Conservation (phyloP, 169 alveolate species). For the Besnoitia besnoiti region DNA sequence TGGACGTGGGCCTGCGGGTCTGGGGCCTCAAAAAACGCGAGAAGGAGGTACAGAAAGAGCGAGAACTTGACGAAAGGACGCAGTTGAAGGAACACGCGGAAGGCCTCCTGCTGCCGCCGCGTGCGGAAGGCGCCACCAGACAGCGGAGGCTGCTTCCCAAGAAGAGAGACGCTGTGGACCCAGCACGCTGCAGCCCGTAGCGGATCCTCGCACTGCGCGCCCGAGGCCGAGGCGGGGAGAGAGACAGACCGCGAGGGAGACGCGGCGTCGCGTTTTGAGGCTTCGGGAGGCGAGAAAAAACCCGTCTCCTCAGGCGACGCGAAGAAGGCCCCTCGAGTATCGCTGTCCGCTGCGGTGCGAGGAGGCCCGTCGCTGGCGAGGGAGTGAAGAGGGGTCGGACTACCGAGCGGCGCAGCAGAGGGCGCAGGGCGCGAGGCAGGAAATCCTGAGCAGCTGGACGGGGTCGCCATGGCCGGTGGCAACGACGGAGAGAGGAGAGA, state of each 20-base stretch:
- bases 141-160: conserved; percentile 10
- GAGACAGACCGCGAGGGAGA: background rate
- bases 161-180: conserved; percentile 8
- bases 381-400: too few species aligned
- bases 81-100: background rate
- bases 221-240: background rate
- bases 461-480: too few species aligned
- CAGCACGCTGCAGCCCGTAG: conserved; percentile 26
- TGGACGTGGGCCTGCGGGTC: background rate
- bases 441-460: too few species aligned
- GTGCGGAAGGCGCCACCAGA: background rate
- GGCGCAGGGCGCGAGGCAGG: too few species aligned
- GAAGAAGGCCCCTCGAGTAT: too few species aligned
- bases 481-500: background rate
- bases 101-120: conserved; percentile 15
- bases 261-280: background rate
- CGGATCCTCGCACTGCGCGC: background rate
- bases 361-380: too few species aligned
- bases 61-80: background rate
- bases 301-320: too few species aligned
- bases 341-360: too few species aligned
- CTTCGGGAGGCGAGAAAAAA: too few species aligned
- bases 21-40: conserved; percentile 24
- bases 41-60: background rate
- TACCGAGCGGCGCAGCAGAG: too few species aligned